A percentile compares a stretch with the other conserved stretches of the same genome.
phyloP scores from a whole-genome alignment of 768 basidiomycete species.

The Lactarius pseudohatsudake region DNA sequence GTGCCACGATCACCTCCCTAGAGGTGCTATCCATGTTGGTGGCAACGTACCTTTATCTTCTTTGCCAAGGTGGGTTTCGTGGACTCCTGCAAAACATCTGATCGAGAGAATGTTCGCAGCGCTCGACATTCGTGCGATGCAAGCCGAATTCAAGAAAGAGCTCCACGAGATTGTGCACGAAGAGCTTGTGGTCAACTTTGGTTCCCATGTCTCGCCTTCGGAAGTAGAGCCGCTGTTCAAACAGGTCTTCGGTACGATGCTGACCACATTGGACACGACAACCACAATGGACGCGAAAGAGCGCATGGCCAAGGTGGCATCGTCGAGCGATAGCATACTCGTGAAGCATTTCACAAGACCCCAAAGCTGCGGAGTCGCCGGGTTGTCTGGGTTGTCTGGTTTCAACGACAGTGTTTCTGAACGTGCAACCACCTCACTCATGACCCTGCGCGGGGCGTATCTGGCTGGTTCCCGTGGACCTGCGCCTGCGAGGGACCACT shows the following conservation, averaged over 20 bases:
- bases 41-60: conserved; percentile 71
- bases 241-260: conserved; percentile 45
- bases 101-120: conserved; percentile 37
- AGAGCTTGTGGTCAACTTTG: conserved; percentile 50
- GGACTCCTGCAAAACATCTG: background rate
- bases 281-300: conserved; percentile 67
- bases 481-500: conserved; percentile 63
- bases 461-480: conserved; percentile 56
- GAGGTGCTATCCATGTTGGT: conserved; percentile 75
- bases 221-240: conserved; percentile 39
- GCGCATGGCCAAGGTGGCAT: conserved; percentile 72
- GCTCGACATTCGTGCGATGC: conserved; percentile 76
- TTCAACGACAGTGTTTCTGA: conserved; percentile 57
- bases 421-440: conserved; percentile 47
- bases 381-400: conserved; percentile 42
- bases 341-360: conserved; percentile 52
- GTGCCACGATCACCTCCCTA: conserved; percentile 73
- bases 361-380: conserved; percentile 25
- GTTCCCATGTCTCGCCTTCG: conserved; percentile 36
- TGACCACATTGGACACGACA: conserved; percentile 58
- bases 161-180: conserved; percentile 50
- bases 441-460: conserved; percentile 53
- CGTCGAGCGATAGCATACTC: conserved; percentile 58
- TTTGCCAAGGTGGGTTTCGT: conserved; percentile 53
- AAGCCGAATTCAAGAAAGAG: conserved; percentile 58